A percentile compares a stretch with the other conserved stretches of the same genome.
phyloP scores from a whole-genome alignment of 2,329 filamentous ascomycete species.

The Exophiala spinifera region DNA sequence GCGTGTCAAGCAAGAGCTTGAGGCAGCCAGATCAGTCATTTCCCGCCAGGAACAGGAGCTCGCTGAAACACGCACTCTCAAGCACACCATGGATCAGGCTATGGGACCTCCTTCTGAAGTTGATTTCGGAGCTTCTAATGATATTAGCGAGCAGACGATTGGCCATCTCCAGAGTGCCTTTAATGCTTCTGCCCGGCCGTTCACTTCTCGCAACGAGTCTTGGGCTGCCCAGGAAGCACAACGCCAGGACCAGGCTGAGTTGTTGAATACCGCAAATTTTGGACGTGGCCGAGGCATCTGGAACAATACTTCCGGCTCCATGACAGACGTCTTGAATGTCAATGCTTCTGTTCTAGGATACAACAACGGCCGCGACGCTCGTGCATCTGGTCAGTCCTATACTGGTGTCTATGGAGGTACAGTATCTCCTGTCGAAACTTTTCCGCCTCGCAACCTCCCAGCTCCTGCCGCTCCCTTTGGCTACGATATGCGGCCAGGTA shows the following conservation, averaged over 20 bases:
- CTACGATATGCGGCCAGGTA: conserved; percentile 20
- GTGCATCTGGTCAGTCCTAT: conserved; percentile 22
- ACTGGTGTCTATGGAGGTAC: conserved; percentile 23
- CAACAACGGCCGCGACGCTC: conserved; percentile 20
- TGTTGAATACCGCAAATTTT: conserved; percentile 41
- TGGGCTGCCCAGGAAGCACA: conserved; percentile 46
- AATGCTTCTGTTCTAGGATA: conserved; percentile 18
- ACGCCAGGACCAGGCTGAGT: conserved; percentile 45
- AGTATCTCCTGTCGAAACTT: conserved; percentile 16
- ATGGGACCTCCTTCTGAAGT: conserved; percentile 53
- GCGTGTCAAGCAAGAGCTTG: conserved; percentile 56
- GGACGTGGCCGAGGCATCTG: conserved; percentile 35
- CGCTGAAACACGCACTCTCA: conserved; percentile 58
- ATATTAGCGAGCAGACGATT: conserved; percentile 52
- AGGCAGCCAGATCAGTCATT: conserved; percentile 56
- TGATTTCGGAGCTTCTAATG: conserved; percentile 47
- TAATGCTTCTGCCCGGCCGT: conserved; percentile 48
- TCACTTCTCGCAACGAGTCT: conserved; percentile 40
- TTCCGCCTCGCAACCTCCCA: conserved; percentile 23
- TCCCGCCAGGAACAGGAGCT: conserved; percentile 60
- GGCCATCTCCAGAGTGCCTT: conserved; percentile 51
- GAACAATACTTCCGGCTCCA: conserved; percentile 26
- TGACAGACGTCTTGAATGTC: conserved; percentile 17
- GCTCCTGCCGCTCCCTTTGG: conserved; percentile 10
- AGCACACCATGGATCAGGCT: conserved; percentile 59